These are phyloP conservation scores for Globisporangium paddicum DNA, from an alignment of 352 stramenopile species.

Conservation along the genomic window DNA sequence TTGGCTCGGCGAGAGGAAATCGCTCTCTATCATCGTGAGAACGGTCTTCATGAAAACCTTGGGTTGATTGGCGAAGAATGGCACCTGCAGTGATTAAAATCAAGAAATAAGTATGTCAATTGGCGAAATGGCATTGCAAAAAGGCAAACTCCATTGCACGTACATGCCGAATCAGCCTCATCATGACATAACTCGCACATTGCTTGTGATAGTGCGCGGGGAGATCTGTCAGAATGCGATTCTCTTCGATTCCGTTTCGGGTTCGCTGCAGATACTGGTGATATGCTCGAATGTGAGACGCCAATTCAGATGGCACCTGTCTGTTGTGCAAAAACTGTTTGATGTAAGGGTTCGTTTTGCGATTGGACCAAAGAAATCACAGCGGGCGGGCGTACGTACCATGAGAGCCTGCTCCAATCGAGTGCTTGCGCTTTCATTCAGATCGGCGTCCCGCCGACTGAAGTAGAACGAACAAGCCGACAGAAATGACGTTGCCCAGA, in stretches of 20 bases:
- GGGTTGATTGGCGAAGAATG: conserved; percentile 16
- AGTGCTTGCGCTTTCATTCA: conserved; percentile 16
- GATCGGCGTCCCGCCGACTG: conserved; percentile 13
- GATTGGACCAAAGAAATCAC: background rate
- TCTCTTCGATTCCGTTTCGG: conserved; percentile 12
- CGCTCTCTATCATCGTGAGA: conserved; percentile 14
- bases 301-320: conserved; percentile 12
- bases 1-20: conserved; percentile 20
- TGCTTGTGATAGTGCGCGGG: conserved; percentile 18
- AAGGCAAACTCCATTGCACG: background rate
- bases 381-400: background rate
- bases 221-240: conserved; percentile 12
- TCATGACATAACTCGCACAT: conserved; percentile 18
- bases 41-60: conserved; percentile 17
- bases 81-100: conserved; percentile 3
- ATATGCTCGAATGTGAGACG: conserved; percentile 14
- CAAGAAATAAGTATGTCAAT: background rate
- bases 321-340: conserved; percentile 15
- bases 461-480: conserved; percentile 25
- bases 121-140: background rate
- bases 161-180: conserved; percentile 11
- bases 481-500: conserved; percentile 21
- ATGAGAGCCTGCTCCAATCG: conserved; percentile 16
- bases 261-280: conserved; percentile 22
- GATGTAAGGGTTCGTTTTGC: background rate